Base-by-base conservation (phyloP, 257 asterid genomes). In the Scutellaria baicalensis region DNA sequence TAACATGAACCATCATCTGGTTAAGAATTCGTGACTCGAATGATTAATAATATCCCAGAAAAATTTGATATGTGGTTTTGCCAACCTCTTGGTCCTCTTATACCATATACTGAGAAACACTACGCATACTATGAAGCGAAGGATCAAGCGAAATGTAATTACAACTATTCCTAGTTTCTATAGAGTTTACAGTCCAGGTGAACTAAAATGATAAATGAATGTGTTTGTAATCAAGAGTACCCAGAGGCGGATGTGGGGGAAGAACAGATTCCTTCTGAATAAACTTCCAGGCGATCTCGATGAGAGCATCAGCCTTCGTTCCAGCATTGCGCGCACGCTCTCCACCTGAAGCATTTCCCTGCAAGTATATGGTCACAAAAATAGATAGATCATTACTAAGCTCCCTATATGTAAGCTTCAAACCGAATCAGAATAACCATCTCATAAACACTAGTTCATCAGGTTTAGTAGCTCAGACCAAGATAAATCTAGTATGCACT, bases 281-380 rank as follows among this genome's bases (percentile, higher is more conserved):
- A 79, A 85, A 82, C 6, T 74, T 79, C 96, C 94, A 89, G 11
- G 99, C 95, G 38, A 63, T 76, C 74, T 75, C 85, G 7, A 93
- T 82, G 57, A 84, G 17, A 45, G 84, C 79, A 79, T 91, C 83
- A 42, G 95, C 96, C 75, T 77, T 87, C 76, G 77, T 74, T 70
- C 96, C 97, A 16, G 86, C 79, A 73, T 60, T 43, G 58, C 90
- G 84, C 33, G 99, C 99, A 72, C 96, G 91, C 59, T 89, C 95
- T 58, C 99, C 99, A 60, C 97, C 99, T 2, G 96, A 87, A 67
- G 99, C 97, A 84, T 87, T 93, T 70, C 99, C 99, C 99, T 93
- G 64, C 51, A 75, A 67, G 39, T 69, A 64, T n/a, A 73, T 50
- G 67, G 61, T 77, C 36, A 55, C 13, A 66, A 59, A 42, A 47